Evolutionary conservation across 495 filamentous ascomycete genomes (phyloP).

Genomic region (Schizothecium vesticola): DNA sequence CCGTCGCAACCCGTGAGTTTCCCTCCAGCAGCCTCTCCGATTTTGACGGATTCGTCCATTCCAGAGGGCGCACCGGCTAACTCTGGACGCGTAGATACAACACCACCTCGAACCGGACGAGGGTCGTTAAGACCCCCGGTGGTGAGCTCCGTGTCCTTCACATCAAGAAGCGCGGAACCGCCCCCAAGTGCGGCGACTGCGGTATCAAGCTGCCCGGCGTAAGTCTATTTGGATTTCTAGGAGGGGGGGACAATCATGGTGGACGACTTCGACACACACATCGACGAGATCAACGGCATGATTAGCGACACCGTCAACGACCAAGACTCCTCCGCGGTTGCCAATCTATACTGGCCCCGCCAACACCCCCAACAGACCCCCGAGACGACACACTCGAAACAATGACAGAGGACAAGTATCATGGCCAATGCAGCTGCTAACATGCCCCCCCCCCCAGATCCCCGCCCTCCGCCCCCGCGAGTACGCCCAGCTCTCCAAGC

Average conservation of each 20-base stretch:
- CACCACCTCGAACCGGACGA: constrained; percentile 93
- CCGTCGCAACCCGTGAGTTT: constrained; percentile 84
- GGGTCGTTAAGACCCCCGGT: constrained; percentile 92
- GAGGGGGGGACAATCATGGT: neutral
- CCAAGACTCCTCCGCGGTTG: neutral
- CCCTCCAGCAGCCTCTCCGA: neutral
- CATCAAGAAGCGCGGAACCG: constrained; percentile 96
- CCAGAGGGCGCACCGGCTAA: constrained; percentile 19
- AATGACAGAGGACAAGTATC: neutral
- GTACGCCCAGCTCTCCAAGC: constrained; percentile 90
- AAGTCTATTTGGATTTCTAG: constrained; percentile 43
- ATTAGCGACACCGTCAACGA: neutral
- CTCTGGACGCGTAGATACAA: constrained; percentile 65
- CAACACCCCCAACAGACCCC: neutral
- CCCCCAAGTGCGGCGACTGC: constrained; percentile 98
- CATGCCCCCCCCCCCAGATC: constrained; percentile 50
- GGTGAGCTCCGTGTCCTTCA: constrained; percentile 91
- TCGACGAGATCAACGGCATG: neutral
- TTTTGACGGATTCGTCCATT: neutral
- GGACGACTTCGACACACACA: neutral
- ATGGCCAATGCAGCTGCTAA: neutral
- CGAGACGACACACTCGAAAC: neutral
- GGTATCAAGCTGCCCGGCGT: constrained; percentile 91
- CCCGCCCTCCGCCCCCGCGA: constrained; percentile 95
- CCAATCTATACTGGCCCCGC: neutral